Base-by-base conservation (phyloP, 1,139 yeast species). In the Blastobotrys ciferrii region DNA sequence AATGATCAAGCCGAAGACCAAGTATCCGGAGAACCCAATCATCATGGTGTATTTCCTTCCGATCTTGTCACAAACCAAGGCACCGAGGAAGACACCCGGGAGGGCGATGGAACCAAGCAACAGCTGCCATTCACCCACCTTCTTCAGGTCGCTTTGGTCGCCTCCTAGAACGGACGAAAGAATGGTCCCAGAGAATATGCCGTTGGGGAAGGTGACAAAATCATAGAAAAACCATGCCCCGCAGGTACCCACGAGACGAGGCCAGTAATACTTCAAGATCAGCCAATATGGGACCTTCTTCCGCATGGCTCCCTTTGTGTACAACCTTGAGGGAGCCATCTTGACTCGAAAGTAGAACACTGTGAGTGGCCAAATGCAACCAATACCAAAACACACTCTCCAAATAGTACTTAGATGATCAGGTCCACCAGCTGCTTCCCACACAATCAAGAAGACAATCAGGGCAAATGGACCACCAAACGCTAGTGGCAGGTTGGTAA, bases 391-490 rank as follows among this genome's bases (percentile, higher is more conserved):
- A 74, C 84, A 76, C 28, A 84, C 78, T 71, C 92, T 80, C 89
- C 91, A 84, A 32, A 82, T 66, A 2, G 82, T 84, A 36, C 73
- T 71, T 51, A 74, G 66, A 59, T 80, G 80, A 5, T 62, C 51
- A 2, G 30, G 36, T 5, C 56, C 58, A 30, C 77, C 77, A 32
- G 84, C 78, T 45, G 83, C 82, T 50, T 73, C 71, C 67, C 78
- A 74, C 13, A 84, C 89, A 59, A 85, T 82, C 55, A 84, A 69
- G 62, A 84, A 85, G 38, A 84, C 73, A 49, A 75, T 72, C 48
- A 82, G 65, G n/a, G 88, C 86, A 64, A 85, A 81, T 14, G 92
- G 92, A 6, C 88, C 88, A 50, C 94, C 92, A 44, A 84, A 73
- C 2, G 87, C 73, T 42, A 85, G 69, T 2, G 92, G 92, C 43